Percentiles rank a stretch among this genome's conserved stretches.
Conservation (phyloP, 305 asterid species). For the Solanum hybrid region DNA sequence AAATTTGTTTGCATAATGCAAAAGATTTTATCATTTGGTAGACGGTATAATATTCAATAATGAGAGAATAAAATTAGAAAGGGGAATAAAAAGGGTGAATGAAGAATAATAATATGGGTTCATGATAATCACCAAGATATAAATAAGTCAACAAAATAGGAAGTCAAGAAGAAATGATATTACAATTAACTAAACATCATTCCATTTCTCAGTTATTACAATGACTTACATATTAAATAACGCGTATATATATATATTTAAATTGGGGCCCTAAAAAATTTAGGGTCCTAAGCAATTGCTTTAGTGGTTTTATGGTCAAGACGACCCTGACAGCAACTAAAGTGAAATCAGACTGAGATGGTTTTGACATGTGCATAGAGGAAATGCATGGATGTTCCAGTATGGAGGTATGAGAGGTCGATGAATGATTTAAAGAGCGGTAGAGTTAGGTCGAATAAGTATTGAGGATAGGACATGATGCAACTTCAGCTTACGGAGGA, state of each 20-base stretch:
- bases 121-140: no score
- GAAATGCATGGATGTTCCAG: background rate
- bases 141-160: background rate
- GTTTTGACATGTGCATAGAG: background rate
- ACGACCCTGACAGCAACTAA: background rate
- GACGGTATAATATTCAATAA: background rate
- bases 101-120: no score
- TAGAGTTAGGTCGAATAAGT: background rate
- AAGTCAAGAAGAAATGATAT: background rate
- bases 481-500: no score
- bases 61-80: background rate
- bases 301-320: background rate
- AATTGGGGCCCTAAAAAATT: no score
- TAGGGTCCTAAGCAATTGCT: no score
- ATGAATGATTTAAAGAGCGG: background rate
- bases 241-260: no score
- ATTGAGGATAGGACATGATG: no score
- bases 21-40: no score
- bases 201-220: no score
- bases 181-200: background rate
- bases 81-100: no score
- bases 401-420: background rate
- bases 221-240: no score
- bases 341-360: background rate
- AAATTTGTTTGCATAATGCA: background rate